A percentile compares a stretch with the other conserved stretches of the same genome.
These are phyloP conservation scores for Cordyceps pruinosa DNA, from an alignment of 2,329 filamentous ascomycete species.

Conservation along the genomic window DNA sequence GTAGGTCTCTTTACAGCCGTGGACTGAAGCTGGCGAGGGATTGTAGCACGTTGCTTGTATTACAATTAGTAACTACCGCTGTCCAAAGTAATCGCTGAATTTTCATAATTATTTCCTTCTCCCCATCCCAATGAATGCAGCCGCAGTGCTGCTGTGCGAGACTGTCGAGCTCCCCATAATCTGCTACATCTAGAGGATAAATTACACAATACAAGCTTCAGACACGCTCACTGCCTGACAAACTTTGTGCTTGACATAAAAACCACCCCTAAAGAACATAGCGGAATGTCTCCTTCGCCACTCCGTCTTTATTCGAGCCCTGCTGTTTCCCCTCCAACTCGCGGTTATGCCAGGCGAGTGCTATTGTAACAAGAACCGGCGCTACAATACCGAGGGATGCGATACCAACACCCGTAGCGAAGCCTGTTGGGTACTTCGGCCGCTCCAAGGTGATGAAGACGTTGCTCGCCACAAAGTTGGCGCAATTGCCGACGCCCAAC, in stretches of 20 bases:
- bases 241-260: no score
- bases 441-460: slow-evolving; percentile 33
- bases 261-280: not conserved
- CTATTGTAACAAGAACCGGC: not conserved
- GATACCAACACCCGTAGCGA: slow-evolving; percentile 28
- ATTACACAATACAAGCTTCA: no score
- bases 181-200: no score
- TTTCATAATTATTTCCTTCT: no score
- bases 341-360: slow-evolving; percentile 10
- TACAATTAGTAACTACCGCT: no score
- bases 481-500: slow-evolving; percentile 37
- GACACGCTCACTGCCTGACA: no score
- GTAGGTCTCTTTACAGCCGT: not conserved
- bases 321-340: not conserved
- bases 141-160: no score
- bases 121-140: no score
- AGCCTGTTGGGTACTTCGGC: slow-evolving; percentile 32
- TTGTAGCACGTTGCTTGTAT: no score
- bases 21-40: not conserved
- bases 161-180: no score
- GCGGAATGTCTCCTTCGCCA: not conserved
- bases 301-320: not conserved
- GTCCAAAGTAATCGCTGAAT: no score
- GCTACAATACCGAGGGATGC: not conserved
- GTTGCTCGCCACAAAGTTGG: slow-evolving; percentile 34